These are phyloP conservation scores for Botrytis squamosa DNA, from an alignment of 2,329 filamentous ascomycete genomes.

Conservation along the genomic window DNA sequence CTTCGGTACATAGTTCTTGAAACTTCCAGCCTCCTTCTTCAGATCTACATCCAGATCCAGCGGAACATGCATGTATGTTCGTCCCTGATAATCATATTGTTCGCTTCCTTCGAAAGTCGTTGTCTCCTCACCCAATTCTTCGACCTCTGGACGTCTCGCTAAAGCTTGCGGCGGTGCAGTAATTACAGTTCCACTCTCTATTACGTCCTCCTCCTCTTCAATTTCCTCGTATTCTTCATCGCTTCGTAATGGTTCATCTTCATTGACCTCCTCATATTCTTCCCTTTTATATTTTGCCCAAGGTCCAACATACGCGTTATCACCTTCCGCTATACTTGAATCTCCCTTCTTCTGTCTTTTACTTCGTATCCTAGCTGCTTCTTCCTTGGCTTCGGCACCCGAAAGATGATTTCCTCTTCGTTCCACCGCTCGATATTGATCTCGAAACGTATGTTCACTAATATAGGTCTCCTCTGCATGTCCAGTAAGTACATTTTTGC, in stretches of 20 bases:
- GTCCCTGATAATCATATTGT: conserved; percentile 88
- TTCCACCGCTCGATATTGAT: conserved; percentile 81
- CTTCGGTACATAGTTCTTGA: conserved; percentile 92
- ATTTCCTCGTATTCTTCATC: conserved; percentile 78
- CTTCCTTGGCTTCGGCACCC: conserved; percentile 63
- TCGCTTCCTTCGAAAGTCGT: conserved; percentile 82
- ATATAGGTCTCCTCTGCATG: conserved; percentile 84
- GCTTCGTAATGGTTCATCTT: conserved; percentile 71
- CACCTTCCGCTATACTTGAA: conserved; percentile 78
- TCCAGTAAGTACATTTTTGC: conserved; percentile 82
- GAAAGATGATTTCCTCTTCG: conserved; percentile 58
- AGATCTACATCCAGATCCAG: conserved; percentile 86
- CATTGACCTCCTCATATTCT: conserved; percentile 71
- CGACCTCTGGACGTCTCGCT: conserved; percentile 55
- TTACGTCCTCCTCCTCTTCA: conserved; percentile 68
- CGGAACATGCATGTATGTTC: conserved; percentile 97
- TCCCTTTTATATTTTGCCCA: conserved; percentile 82
- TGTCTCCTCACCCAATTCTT: conserved; percentile 69
- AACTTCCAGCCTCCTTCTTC: conserved; percentile 72
- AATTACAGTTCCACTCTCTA: conserved; percentile 63
- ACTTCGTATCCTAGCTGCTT: conserved; percentile 64
- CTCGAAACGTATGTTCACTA: conserved; percentile 86
- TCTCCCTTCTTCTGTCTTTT: conserved; percentile 84
- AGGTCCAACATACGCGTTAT: conserved; percentile 85
- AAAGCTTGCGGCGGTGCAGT: conserved; percentile 55